phyloP scores from a whole-genome alignment of 371 early-diverging fungal genomes.

The Mortierella sp. region DNA sequence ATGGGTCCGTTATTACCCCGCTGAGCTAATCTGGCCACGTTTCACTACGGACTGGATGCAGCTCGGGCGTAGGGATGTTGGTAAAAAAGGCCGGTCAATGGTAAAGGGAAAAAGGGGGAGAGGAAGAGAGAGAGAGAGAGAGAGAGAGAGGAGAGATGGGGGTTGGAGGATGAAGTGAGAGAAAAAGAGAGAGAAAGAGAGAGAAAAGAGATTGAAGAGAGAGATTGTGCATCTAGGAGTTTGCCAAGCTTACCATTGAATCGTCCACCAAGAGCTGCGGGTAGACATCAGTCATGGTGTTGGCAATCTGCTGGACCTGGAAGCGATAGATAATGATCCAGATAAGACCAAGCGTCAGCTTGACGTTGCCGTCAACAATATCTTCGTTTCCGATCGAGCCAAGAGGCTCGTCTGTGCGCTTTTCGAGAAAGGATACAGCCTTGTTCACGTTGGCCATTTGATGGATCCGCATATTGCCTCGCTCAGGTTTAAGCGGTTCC shows the following conservation, averaged over 20 bases:
- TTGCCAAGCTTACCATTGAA: slow-evolving; percentile 20
- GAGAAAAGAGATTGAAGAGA: neutral
- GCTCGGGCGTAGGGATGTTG: no score
- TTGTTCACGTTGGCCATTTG: slow-evolving; percentile 86
- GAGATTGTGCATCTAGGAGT: no score
- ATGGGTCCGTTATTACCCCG: no score
- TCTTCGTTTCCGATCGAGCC: slow-evolving; percentile 83
- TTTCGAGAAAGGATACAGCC: slow-evolving; percentile 73
- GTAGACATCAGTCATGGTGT: slow-evolving; percentile 42
- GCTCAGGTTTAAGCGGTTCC: slow-evolving; percentile 66
- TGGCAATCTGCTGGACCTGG: slow-evolving; percentile 65
- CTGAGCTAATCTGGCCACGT: no score
- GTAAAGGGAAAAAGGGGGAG: neutral
- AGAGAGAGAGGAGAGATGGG: neutral
- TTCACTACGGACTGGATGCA: no score
- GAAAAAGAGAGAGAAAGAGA: neutral
- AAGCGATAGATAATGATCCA: slow-evolving; percentile 84
- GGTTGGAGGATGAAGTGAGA: neutral
- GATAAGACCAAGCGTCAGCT: slow-evolving; percentile 85
- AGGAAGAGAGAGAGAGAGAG: neutral
- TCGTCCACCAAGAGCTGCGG: slow-evolving; percentile 36
- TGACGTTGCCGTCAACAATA: slow-evolving; percentile 88
- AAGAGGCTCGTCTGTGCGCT: slow-evolving; percentile 60
- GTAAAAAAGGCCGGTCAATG: no score
- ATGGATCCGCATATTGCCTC: slow-evolving; percentile 79